Base-by-base conservation (phyloP, 2,329 filamentous ascomycete species). In the Cladophialophora chaetospira region DNA sequence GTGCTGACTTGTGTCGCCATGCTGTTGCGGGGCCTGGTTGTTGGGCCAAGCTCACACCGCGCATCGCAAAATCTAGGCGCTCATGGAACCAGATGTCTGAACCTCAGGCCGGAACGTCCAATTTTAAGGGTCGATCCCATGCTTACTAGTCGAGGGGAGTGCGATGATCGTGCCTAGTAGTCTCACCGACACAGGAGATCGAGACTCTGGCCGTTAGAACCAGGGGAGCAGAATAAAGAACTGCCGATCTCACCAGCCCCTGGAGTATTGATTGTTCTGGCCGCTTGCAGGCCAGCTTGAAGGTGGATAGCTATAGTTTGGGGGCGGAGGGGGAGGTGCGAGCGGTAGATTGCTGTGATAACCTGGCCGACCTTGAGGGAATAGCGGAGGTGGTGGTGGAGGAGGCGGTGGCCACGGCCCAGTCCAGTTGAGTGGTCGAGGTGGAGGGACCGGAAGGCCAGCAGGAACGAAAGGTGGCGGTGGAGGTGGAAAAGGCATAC, bases 361-460 rank as follows among this genome's bases (percentile, higher is more conserved):
- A 13, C 28, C 49, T 23, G 51, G n/a, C 19, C 35, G 33, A 9
- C 38, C 45, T 23, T 53, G 58, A 13, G 60, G 61, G 11, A 63
- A 65, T 28, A 58, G 29, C 11, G 55, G 51, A 36, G 56, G n/a
- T n/a, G n/a, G n/a, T n/a, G n/a, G 67, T 4, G 66, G 66, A 19
- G 65, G 62, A 36, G 62, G 65, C 10, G 62, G 63, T 28, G 65
- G 65, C 60, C 65, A 65, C 9, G 58, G 58, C 13, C 64, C 65
- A 13, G 58, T 49, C 55, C 64, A 65, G 54, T 66, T 63, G 17
- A 54, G 53, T 40, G 63, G 63, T 48, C 28, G 26, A 2, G 45
- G 46, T 5, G 49, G 40, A 44, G 38, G 49, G 23, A 53, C 26
- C 6, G 38, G 38, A 11, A 53, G 2, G 19, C 49, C 49, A 13